Evolutionary conservation across 805 yeast genomes (phyloP).

Genomic region (Candida ascalaphidarum): DNA sequence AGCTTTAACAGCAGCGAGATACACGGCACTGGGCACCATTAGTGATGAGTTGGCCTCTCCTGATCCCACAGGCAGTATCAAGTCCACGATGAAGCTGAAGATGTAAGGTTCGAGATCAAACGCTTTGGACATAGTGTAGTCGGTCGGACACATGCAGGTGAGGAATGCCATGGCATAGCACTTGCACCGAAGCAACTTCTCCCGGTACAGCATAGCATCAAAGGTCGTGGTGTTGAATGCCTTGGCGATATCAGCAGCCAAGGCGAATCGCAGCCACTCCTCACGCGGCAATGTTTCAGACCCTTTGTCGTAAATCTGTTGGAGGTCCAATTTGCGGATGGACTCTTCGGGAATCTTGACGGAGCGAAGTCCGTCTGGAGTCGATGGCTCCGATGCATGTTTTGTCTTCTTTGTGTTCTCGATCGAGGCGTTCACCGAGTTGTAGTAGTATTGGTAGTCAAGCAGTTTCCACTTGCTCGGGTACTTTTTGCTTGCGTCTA

Average conservation of each 20-base stretch:
- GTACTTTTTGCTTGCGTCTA: conserved; percentile 29
- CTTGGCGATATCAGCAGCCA: conserved; percentile 59
- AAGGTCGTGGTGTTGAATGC: conserved; percentile 54
- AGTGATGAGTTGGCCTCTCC: no score
- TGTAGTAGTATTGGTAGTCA: conserved; percentile 41
- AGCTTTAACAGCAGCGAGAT: conserved; percentile 55
- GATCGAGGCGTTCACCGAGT: conserved; percentile 2
- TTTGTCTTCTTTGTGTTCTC: conserved; percentile 3
- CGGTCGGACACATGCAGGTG: conserved; percentile 47
- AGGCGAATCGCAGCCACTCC: conserved; percentile 54
- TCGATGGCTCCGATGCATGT: not conserved
- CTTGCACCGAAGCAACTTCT: conserved; percentile 52
- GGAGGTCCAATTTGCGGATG: conserved; percentile 43
- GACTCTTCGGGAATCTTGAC: conserved; percentile 48
- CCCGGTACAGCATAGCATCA: conserved; percentile 48
- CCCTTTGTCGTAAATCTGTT: conserved; percentile 60
- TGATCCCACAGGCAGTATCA: conserved; percentile 59
- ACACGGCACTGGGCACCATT: conserved; percentile 42
- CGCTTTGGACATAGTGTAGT: conserved; percentile 53
- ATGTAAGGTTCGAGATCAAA: conserved; percentile 67
- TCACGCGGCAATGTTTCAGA: conserved; percentile 49
- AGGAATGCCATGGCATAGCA: conserved; percentile 60
- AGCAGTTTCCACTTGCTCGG: conserved; percentile 53
- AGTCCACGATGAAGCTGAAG: conserved; percentile 59
- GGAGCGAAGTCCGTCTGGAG: conserved; percentile 40